Conservation (phyloP, 805 yeast genomes). For the Kluyveromyces wickerhamii region DNA sequence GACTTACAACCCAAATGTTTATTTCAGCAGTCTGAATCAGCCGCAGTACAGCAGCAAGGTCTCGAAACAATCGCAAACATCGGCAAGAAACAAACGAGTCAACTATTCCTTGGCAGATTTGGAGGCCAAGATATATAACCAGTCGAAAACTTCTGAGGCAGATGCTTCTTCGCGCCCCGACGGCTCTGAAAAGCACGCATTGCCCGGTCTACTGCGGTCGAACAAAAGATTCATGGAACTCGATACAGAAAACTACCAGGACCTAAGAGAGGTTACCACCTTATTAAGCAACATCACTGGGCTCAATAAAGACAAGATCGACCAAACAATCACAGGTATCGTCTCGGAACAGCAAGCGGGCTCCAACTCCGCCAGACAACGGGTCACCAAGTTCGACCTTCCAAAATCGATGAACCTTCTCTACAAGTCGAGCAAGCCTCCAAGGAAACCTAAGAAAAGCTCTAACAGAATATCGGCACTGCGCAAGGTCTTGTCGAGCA, state of each 20-base stretch:
- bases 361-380: constrained; percentile 15
- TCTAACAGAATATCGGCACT: constrained; percentile 26
- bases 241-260: constrained; percentile 26
- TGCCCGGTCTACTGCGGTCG: constrained; percentile 25
- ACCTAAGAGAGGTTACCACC: constrained; percentile 24
- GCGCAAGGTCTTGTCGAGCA: constrained; percentile 23
- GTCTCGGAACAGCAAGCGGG: constrained; percentile 9
- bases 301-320: constrained; percentile 25
- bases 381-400: constrained; percentile 23
- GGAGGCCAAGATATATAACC: constrained; percentile 25
- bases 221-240: constrained; percentile 28
- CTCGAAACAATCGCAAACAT: constrained; percentile 16
- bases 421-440: constrained; percentile 30
- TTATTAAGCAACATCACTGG: constrained; percentile 26
- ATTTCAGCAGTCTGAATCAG: constrained; percentile 20
- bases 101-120: constrained; percentile 30
- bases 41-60: not conserved
- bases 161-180: constrained; percentile 10
- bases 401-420: constrained; percentile 23
- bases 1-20: constrained; percentile 27
- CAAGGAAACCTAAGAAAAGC: constrained; percentile 24
- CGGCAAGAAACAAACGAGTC: constrained; percentile 23
- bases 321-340: constrained; percentile 14
- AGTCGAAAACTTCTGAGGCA: constrained; percentile 8
- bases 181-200: constrained; percentile 19